These are phyloP conservation scores for Solanum hybrid DNA, from an alignment of 305 asterid genomes.

Conservation along the genomic window DNA sequence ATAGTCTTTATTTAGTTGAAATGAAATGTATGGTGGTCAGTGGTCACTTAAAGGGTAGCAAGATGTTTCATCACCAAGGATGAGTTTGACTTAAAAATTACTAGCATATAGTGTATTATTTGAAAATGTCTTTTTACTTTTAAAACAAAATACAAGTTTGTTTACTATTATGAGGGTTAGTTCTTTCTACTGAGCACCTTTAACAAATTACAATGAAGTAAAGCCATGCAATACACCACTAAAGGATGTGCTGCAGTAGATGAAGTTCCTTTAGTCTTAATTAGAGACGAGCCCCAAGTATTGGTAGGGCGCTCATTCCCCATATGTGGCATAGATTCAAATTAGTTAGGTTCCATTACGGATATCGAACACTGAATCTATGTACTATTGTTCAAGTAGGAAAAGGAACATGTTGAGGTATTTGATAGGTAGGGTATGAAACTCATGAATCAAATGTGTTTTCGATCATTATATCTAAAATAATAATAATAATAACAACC, in stretches of 20 bases:
- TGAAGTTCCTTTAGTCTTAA: not conserved
- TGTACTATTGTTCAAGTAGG: not conserved
- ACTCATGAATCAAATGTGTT: not conserved
- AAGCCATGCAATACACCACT: not conserved
- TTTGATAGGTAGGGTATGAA: not conserved
- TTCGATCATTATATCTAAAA: not conserved
- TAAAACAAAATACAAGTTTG: not conserved
- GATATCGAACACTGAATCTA: no score
- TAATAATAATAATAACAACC: not conserved
- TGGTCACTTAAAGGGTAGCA: not conserved
- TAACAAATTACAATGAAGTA: not conserved
- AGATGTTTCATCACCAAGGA: not conserved
- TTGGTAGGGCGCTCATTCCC: not conserved
- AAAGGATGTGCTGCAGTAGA: not conserved
- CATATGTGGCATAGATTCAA: not conserved
- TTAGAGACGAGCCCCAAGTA: not conserved
- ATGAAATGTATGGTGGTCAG: not conserved
- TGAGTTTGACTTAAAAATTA: not conserved
- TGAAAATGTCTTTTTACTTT: not conserved
- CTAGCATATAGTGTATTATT: not conserved
- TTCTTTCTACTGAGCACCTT: not conserved
- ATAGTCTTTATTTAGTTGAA: not conserved
- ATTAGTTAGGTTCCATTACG: not conserved
- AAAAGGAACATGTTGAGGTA: not conserved
- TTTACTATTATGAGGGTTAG: not conserved